Conservation (phyloP, 306 rosid species). For the Fragaria vesca region DNA sequence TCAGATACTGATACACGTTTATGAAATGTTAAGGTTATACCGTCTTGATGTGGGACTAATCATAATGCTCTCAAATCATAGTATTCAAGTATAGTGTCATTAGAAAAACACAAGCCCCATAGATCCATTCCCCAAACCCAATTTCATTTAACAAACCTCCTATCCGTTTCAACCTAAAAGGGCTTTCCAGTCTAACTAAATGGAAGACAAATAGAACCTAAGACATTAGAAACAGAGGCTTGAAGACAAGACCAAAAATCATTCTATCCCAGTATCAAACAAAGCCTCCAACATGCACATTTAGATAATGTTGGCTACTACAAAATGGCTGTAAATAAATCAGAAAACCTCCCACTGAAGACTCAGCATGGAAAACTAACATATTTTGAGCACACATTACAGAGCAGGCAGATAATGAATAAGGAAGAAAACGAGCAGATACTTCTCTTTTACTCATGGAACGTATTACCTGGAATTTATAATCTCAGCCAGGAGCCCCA, state of each 20-base stretch:
- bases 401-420: not conserved
- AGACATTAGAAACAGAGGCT: conserved; percentile 1
- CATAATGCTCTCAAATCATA: not conserved
- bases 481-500: conserved; percentile 95
- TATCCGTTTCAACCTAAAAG: not conserved
- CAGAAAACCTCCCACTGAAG: not conserved
- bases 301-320: not conserved
- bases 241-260: not conserved
- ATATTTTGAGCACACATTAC: not conserved
- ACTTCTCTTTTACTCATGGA: not conserved
- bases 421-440: not conserved
- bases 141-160: not conserved
- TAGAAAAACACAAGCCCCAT: not conserved
- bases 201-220: not conserved
- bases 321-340: not conserved
- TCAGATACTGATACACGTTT: not conserved
- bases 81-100: not conserved
- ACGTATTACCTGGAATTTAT: conserved; percentile 86
- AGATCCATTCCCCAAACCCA: not conserved
- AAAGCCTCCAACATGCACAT: not conserved
- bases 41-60: not conserved
- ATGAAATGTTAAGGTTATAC: not conserved
- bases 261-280: not conserved
- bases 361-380: not conserved
- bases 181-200: not conserved